Conservation (phyloP, 768 basidiomycete species). For the Tylopilus vinaceipallidus region DNA sequence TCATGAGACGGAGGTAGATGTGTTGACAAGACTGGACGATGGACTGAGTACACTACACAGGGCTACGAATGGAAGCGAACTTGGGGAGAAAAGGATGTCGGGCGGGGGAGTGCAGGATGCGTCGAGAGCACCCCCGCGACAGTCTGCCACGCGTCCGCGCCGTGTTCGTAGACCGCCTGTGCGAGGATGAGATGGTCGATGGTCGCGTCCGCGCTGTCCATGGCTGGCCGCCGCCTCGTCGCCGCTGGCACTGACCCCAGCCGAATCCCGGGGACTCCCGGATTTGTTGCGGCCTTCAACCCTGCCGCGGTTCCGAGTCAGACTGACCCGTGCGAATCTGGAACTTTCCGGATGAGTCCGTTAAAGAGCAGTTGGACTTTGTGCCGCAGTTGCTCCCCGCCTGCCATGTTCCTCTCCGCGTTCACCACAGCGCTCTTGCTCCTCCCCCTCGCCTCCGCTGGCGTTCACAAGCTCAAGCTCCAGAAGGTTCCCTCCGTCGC, state of each 20-base stretch:
- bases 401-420: slow-evolving; percentile 43
- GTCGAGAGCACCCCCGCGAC: slow-evolving; percentile 65
- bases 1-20: slow-evolving; percentile 68
- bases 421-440: slow-evolving; percentile 37
- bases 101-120: slow-evolving; percentile 67
- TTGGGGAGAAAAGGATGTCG: slow-evolving; percentile 66
- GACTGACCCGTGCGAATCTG: slow-evolving; percentile 19
- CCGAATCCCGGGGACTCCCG: too few relatives aligned
- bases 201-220: slow-evolving; percentile 21
- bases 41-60: slow-evolving; percentile 19
- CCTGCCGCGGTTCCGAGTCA: too few relatives aligned
- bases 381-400: slow-evolving; percentile 18
- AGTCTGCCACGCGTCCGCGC: slow-evolving; percentile 63
- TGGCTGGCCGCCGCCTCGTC: slow-evolving; percentile 12
- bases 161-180: slow-evolving; percentile 84
- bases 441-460: slow-evolving; percentile 48
- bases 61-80: slow-evolving; percentile 33
- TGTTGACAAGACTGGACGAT: slow-evolving; percentile 58
- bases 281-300: too few relatives aligned
- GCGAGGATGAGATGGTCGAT: slow-evolving; percentile 79
- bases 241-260: not conserved
- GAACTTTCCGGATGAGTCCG: slow-evolving; percentile 17
- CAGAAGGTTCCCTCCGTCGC: slow-evolving; percentile 73
- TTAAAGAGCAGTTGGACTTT: slow-evolving; percentile 23
- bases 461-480: slow-evolving; percentile 84